A percentile compares a stretch with the other conserved stretches of the same genome.
Conservation (phyloP, 2,329 filamentous ascomycete species). For the Aplosporella prunicola region DNA sequence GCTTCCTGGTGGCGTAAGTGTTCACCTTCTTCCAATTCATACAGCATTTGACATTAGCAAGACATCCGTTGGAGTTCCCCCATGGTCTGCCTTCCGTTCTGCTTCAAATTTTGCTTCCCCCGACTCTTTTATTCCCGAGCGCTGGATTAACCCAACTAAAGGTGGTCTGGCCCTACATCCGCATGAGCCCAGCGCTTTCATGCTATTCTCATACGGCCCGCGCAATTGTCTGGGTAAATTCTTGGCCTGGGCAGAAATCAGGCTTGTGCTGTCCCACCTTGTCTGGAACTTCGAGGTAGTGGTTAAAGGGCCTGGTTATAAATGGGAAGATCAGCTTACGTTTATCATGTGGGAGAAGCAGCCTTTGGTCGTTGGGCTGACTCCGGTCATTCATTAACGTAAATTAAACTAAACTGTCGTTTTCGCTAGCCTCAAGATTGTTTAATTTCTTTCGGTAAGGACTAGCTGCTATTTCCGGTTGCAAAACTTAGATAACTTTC, state of each 20-base stretch:
- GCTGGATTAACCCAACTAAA: conserved; percentile 25
- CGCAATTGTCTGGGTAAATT: conserved; percentile 24
- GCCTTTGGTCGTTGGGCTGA: conserved; percentile 19
- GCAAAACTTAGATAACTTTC: no score
- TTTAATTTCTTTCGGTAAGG: no score
- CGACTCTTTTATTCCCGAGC: conserved; percentile 26
- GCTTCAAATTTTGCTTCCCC: conserved; percentile 24
- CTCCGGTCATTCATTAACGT: no score
- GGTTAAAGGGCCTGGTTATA: background rate
- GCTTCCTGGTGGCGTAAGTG: conserved; percentile 25
- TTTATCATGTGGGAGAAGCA: conserved; percentile 27
- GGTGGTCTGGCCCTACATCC: conserved; percentile 28
- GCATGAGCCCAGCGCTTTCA: conserved; percentile 24
- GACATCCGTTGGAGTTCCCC: conserved; percentile 21
- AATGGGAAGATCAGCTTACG: conserved; percentile 11
- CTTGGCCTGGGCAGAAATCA: background rate
- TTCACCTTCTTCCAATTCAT: conserved; percentile 5
- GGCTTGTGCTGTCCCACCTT: background rate
- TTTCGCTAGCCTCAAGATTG: no score
- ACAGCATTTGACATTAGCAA: no score
- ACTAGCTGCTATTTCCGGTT: no score
- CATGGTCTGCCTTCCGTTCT: conserved; percentile 22
- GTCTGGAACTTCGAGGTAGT: background rate
- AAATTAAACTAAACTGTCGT: no score
- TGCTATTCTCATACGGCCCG: conserved; percentile 28